phyloP scores from a whole-genome alignment of 73 alveolate species.

The Uronychia setigera region DNA sequence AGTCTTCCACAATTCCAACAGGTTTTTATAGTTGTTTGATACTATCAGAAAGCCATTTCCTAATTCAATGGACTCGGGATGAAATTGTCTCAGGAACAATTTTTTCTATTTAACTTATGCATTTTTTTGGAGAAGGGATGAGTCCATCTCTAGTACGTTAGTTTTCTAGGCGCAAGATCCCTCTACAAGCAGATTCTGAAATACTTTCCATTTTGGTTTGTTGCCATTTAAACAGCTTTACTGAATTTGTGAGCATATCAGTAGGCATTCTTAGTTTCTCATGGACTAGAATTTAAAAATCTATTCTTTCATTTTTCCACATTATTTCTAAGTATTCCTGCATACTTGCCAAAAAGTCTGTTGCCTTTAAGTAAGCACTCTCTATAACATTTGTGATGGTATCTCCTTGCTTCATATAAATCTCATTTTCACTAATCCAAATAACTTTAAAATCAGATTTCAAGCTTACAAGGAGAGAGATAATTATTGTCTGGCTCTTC shows the following conservation, averaged over 20 bases:
- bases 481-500: slow-evolving; percentile 80
- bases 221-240: slow-evolving; percentile 36
- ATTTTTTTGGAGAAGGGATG: slow-evolving; percentile 68
- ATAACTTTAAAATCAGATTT: slow-evolving; percentile 39
- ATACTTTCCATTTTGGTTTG: slow-evolving; percentile 23
- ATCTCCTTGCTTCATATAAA: slow-evolving; percentile 48
- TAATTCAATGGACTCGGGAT: slow-evolving; percentile 55
- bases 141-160: slow-evolving; percentile 43
- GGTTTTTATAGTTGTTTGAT: slow-evolving; percentile 43
- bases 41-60: slow-evolving; percentile 65
- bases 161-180: slow-evolving; percentile 28
- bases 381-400: slow-evolving; percentile 53
- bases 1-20: slow-evolving; percentile 70
- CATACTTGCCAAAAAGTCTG: slow-evolving; percentile 52
- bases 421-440: slow-evolving; percentile 79
- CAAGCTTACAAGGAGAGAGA: slow-evolving; percentile 57
- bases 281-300: slow-evolving; percentile 59
- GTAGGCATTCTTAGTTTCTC: slow-evolving; percentile 75
- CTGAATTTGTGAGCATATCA: slow-evolving; percentile 38
- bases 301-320: slow-evolving; percentile 72
- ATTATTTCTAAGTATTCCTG: slow-evolving; percentile 56
- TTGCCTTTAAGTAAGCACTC: slow-evolving; percentile 72
- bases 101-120: slow-evolving; percentile 47
- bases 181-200: slow-evolving; percentile 52
- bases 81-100: slow-evolving; percentile 69